These are phyloP conservation scores for Penicillium paneum DNA, from an alignment of 2,329 filamentous ascomycete genomes.

Conservation along the genomic window DNA sequence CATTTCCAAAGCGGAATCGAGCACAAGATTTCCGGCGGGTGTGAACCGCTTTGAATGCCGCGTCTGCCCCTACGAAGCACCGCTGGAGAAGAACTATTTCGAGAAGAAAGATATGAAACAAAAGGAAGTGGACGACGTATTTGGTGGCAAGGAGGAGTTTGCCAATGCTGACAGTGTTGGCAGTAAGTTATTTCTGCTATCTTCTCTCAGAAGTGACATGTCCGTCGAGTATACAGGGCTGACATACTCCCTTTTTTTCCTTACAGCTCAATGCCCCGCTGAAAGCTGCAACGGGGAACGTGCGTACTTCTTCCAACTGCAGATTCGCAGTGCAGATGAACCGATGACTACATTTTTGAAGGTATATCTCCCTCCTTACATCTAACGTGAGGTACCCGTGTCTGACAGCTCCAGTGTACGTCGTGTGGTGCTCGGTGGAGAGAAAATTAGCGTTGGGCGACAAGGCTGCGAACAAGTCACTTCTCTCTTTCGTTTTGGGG, in stretches of 20 bases:
- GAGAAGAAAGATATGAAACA: slow-evolving; percentile 76
- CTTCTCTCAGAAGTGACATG: not conserved
- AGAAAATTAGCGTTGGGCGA: slow-evolving; percentile 41
- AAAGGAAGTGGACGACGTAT: slow-evolving; percentile 84
- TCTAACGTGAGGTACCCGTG: slow-evolving; percentile 16
- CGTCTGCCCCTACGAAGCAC: slow-evolving; percentile 88
- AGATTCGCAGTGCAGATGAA: slow-evolving; percentile 97
- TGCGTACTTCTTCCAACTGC: slow-evolving; percentile 93
- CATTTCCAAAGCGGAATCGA: slow-evolving; percentile 42
- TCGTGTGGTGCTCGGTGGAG: slow-evolving; percentile 47
- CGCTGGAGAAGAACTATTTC: slow-evolving; percentile 74
- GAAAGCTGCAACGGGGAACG: slow-evolving; percentile 76
- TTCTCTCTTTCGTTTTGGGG: slow-evolving; percentile 4
- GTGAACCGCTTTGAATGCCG: slow-evolving; percentile 89
- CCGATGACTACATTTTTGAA: slow-evolving; percentile 97
- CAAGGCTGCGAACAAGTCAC: not conserved
- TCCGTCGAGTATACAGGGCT: not conserved
- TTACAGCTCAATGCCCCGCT: slow-evolving; percentile 72
- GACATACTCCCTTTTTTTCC: not conserved
- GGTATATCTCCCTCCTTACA: slow-evolving; percentile 47
- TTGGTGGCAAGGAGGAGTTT: slow-evolving; percentile 85
- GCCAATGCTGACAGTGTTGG: slow-evolving; percentile 83
- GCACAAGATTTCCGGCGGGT: slow-evolving; percentile 40
- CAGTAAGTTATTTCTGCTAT: slow-evolving; percentile 41
- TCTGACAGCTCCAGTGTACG: slow-evolving; percentile 41